Base-by-base conservation (phyloP, 2,329 filamentous ascomycete species). In the Nannizzia gypsea region DNA sequence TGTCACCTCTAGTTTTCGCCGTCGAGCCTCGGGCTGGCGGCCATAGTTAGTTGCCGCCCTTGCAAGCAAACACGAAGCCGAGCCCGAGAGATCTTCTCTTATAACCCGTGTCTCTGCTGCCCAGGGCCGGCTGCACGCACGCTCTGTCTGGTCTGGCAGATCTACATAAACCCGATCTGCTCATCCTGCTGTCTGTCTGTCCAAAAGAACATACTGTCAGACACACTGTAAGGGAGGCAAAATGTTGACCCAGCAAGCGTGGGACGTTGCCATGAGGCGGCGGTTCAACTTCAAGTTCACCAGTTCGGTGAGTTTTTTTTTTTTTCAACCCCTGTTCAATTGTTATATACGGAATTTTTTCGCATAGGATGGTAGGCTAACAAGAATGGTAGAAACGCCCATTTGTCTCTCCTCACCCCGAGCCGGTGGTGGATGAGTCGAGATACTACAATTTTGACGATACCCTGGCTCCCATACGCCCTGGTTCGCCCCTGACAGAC, bases 271-370 rank as follows among this genome's bases (percentile, higher is more conserved):
- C 34, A 58, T 58, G 56, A 31, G 40, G 20, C 38, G 42, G 26
- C 44, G 56, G 42, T 58, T 58, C 42, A 48, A 48, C 31, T 58
- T 58, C 40, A 38, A 22, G 24, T 58, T 58, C 26, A 34, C 38
- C 15, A 48, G 22, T 31, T n/a, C 26, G 17, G 42, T 58, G 28
- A 6, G 38, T 34, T 31, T 36, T 31, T 36, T 36, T 36, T 11
- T 11, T 36, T 36, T 8, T 13, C 31, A 36, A 8, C 34, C 13
- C n/a, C 31, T 15, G 20, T 44, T 28, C n/a, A n/a, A 9, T n/a
- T 13, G 17, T 17, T 58, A 42, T 48, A 46, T n/a, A 15, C 38
- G 3, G 15, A 15, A 17, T 8, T 28, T 28, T 48, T 6, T 17
- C 6, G 8, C 31, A 56, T n/a, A 38, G n/a, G 22, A 13, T 56